phyloP scores from a whole-genome alignment of 129 eudicot genomes.

The Tagetes erecta region DNA sequence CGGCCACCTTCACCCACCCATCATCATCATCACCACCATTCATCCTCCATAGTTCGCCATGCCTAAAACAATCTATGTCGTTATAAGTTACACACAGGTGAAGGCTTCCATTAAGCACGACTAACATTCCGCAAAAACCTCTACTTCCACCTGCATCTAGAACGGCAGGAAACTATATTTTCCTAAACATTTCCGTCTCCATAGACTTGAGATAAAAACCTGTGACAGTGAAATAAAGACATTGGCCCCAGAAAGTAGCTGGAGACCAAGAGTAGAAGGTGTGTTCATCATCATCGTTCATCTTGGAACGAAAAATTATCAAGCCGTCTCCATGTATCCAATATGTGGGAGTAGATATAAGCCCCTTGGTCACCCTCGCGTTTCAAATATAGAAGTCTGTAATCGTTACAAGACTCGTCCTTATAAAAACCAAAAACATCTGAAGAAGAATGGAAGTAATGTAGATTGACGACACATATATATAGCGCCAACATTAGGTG shows the following conservation, averaged over 20 bases:
- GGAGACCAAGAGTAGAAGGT: background rate
- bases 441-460: no score
- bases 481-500: no score
- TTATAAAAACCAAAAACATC: background rate
- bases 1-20: conserved; percentile 13
- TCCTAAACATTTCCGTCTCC: background rate
- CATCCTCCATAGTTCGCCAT: conserved; percentile 11
- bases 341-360: background rate
- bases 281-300: background rate
- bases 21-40: conserved; percentile 1
- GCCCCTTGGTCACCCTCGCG: background rate
- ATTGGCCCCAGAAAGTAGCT: background rate
- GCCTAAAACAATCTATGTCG: background rate
- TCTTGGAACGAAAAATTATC: background rate
- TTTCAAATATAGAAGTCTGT: background rate
- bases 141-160: no score
- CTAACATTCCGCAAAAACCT: background rate
- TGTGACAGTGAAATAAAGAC: background rate
- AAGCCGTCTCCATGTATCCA: conserved; percentile 8
- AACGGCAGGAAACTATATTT: background rate
- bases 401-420: background rate
- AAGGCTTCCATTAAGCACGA: background rate
- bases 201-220: background rate
- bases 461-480: no score
- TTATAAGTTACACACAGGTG: background rate